Percentiles rank a stretch among this genome's conserved stretches.
Conservation (phyloP, 2,329 filamentous ascomycete species). For the Aspergillus sergii region DNA sequence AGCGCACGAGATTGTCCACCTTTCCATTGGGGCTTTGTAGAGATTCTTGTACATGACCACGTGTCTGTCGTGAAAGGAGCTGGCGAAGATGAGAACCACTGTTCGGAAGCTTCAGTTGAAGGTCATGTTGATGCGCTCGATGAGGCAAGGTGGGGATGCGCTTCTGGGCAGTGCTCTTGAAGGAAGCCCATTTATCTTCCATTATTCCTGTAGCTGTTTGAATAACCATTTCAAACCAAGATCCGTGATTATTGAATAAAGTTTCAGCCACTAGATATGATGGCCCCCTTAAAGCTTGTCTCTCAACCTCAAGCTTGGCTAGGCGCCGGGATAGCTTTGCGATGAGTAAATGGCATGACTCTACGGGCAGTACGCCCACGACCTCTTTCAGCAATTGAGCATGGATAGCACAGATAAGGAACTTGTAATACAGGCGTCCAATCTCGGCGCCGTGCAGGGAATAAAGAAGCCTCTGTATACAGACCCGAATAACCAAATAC, state of each 20-base stretch:
- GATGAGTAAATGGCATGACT: neutral
- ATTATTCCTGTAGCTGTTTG: neutral
- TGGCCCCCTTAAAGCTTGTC: neutral
- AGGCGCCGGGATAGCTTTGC: constrained; percentile 3
- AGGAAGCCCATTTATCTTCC: neutral
- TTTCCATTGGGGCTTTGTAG: neutral
- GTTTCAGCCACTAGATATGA: neutral
- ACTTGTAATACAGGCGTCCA: neutral
- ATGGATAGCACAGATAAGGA: neutral
- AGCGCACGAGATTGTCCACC: neutral
- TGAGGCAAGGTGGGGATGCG: neutral
- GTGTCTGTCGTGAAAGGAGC: neutral
- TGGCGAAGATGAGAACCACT: neutral
- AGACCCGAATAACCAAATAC: constrained; percentile 7
- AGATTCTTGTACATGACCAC: neutral
- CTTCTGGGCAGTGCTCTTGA: neutral
- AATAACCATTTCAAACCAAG: neutral
- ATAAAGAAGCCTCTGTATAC: neutral
- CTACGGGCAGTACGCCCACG: neutral
- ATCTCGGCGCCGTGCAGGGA: neutral
- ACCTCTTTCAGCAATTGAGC: neutral
- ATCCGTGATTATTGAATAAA: neutral
- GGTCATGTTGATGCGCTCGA: neutral
- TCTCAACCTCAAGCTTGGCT: neutral
- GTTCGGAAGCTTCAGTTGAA: neutral